Conservation (phyloP, 139 green algal species). For the Yamagishiella unicocca region DNA sequence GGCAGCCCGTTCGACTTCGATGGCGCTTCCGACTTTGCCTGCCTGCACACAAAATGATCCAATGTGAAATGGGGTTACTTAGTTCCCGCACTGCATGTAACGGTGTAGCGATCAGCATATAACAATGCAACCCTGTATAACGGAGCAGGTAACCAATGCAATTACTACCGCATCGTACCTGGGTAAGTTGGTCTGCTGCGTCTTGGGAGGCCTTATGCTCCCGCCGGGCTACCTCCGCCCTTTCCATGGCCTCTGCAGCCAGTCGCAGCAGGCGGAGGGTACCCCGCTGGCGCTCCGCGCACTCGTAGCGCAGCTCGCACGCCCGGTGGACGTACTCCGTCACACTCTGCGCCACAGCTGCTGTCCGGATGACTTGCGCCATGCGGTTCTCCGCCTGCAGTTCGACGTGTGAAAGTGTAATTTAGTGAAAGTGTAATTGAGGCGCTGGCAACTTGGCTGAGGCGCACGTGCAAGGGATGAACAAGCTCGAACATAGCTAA, state of each 20-base stretch:
- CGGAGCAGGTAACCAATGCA: no score
- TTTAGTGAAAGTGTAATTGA: no score
- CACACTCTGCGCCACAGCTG: not conserved
- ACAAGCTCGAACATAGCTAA: not conserved
- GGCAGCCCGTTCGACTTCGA: not conserved
- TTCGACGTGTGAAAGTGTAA: no score
- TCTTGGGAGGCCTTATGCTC: not conserved
- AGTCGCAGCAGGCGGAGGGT: not conserved
- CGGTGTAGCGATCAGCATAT: no score
- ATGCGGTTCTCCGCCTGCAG: conserved; percentile 12
- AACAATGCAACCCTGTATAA: no score
- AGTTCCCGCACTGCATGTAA: no score
- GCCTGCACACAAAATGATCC: not conserved
- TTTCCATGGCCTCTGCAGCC: not conserved
- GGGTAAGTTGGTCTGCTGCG: not conserved
- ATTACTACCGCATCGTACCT: conserved; percentile 12
- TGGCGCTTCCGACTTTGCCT: not conserved
- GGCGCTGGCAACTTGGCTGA: not conserved
- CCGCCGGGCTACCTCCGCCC: not conserved
- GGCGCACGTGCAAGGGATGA: not conserved
- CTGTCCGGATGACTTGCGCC: not conserved
- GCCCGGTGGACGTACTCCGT: conserved; percentile 21
- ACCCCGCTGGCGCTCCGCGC: conserved; percentile 9
- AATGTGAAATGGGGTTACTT: no score
- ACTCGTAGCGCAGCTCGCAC: not conserved